Evolutionary conservation across 1,284 basidiomycete species (phyloP), one percentile per base, ranked within the genome.

Genomic region (Melampsora larici-populina): DNA sequence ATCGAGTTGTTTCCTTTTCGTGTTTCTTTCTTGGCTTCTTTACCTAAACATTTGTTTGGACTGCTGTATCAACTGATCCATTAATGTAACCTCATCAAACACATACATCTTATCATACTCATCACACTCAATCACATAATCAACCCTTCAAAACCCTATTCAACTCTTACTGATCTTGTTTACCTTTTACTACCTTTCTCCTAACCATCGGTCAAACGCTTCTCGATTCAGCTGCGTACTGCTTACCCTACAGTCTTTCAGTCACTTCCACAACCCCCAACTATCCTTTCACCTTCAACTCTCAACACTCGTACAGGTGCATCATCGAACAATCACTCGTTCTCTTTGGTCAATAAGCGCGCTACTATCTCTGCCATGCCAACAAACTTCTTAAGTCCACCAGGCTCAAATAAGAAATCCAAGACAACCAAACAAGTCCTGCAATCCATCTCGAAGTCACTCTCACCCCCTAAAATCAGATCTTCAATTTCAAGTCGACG

Each of bases 361-460:
- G 51, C 24, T 24, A 55, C 51, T 55, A 55, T 55, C 51, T 55
- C 51, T 3, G 13, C 24, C 51, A 55, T 55, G 51, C 51, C 51
- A 21, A 21, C 51, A 21, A 55, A 18, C 51, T 21, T 24, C 17
- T 55, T 55, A 55, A 55, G 18, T 55, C 62, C 62, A 4, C 17
- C 72, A 1, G n/a, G 29, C 46, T 60, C 72, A 31, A 33, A 21
- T n/a, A 43, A 26, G 24, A 76, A 76, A 36, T 43, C 49, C 2
- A 76, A 76, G 24, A 40, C 46, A 63, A 67, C 64, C 21, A 76
- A 62, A 21, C 43, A 75, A 48, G 66, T 76, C 33, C 62, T 76
- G 31, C 66, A 69, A 26, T 69, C 65, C 2, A n/a, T 76, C 46
- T 76, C 74, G 5, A n/a, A 51, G 31, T 68, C 74, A 15, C 74